Base-by-base conservation (phyloP, 306 rosid species). In the Acacia melanoxylon region DNA sequence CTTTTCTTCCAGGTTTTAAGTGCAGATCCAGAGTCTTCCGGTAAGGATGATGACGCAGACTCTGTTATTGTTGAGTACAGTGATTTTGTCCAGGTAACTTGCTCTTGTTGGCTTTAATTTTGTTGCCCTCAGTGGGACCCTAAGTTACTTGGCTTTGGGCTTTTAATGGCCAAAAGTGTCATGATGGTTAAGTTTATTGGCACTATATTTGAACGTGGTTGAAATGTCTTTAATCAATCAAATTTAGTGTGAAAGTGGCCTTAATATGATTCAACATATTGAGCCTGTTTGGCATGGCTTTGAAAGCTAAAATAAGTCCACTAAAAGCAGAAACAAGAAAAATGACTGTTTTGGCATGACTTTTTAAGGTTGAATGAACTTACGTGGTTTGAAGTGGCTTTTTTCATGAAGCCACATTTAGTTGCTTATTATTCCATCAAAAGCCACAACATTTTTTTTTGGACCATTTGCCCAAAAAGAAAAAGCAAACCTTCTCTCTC, bases 21-120 rank as follows among this genome's bases (percentile, higher is more conserved):
- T 83, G 79, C 87, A 65, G 84, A 84, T 78, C 84, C 97, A 19
- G 92, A 89, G 82, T 84, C 97, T 33, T 87, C 90, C 46, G 10
- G 78, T 86, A 73, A 41, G 14, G 91, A 90, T 68, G 86, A 89
- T 74, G 90, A 87, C 51, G 91, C 73, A 54, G 92, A 90, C 68
- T 78, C 90, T 74, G 90, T 93, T 78, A 81, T 89, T 58, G 94
- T 95, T 58, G 92, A 91, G 40, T 80, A 89, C 68, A 62, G 46
- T 69, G 98, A 95, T 85, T 95, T 95, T 88, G 77, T 91, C 76
- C 89, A 89, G 97, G 98, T 95, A 88, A 70, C 85, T 61, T 35
- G 2, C 85, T 25, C 44, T 56, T 56, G 70, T 54, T 82, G 31
- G 73, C 69, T 45, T 69, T 27, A 25, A 22, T 35, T 78, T 44